Conservation (phyloP, 331 rosid species). For the Saraca asoca region DNA sequence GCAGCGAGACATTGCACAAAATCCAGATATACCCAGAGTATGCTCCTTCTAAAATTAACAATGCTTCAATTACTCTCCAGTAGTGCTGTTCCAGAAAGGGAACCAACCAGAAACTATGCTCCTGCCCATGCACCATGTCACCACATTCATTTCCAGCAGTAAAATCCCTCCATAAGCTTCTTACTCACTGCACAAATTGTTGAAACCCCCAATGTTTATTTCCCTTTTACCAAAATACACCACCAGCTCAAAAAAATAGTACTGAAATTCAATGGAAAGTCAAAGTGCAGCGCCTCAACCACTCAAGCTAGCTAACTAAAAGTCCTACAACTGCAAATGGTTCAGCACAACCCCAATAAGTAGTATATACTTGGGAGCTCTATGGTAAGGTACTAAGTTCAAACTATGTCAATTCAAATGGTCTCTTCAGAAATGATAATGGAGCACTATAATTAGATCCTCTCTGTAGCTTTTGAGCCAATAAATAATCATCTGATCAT, state of each 20-base stretch:
- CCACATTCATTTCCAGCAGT: constrained; percentile 79
- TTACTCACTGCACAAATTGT: constrained; percentile 39
- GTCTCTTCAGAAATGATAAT: constrained; percentile 44
- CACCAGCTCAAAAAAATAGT: constrained; percentile 26
- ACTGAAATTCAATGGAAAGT: constrained; percentile 33
- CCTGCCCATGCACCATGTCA: constrained; percentile 99
- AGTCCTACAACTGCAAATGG: constrained; percentile 12
- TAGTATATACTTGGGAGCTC: constrained; percentile 1
- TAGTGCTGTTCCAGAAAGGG: constrained; percentile 65
- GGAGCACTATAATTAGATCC: constrained; percentile 48
- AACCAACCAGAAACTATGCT: constrained; percentile 83
- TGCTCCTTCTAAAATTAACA: constrained; percentile 52
- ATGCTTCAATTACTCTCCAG: constrained; percentile 54
- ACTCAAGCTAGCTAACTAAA: constrained; percentile 31
- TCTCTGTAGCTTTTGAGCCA: constrained; percentile 39
- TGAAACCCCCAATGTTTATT: constrained; percentile 37
- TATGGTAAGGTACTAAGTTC: constrained; percentile 31
- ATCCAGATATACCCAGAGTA: constrained; percentile 45
- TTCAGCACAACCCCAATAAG: constrained; percentile 23
- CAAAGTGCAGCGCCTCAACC: constrained; percentile 25
- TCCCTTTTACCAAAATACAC: constrained; percentile 32
- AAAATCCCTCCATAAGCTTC: constrained; percentile 51
- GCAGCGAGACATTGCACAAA: constrained; percentile 99
- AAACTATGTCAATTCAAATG: constrained; percentile 45
- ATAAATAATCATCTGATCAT: constrained; percentile 45